phyloP scores from a whole-genome alignment of 139 green algal genomes.

The Picochlorum sp. region DNA sequence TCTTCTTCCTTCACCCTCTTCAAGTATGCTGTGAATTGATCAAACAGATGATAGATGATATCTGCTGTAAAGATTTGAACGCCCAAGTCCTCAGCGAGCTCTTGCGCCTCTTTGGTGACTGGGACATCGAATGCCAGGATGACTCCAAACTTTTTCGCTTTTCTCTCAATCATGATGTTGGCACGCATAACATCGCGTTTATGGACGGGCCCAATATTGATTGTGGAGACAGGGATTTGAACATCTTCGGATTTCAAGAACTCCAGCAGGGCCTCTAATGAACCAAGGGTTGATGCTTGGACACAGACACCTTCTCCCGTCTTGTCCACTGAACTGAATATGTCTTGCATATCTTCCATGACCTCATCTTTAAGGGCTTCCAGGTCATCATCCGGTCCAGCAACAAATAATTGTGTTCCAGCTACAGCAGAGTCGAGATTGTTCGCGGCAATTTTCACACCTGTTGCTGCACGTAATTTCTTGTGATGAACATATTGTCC shows the following conservation, averaged over 20 bases:
- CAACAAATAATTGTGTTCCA: constrained; percentile 72
- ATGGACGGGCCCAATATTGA: constrained; percentile 95
- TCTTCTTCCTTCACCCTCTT: constrained; percentile 65
- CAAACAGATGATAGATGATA: constrained; percentile 99
- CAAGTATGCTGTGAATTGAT: constrained; percentile 88
- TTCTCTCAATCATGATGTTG: constrained; percentile 90
- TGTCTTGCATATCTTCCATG: constrained; percentile 92
- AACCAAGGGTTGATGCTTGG: constrained; percentile 95
- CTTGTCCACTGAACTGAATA: constrained; percentile 60
- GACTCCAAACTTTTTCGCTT: constrained; percentile 78
- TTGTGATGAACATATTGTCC: constrained; percentile 94
- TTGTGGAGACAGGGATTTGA: constrained; percentile 79
- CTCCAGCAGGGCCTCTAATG: constrained; percentile 92
- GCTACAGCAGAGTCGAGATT: constrained; percentile 88
- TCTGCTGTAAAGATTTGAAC: constrained; percentile 95
- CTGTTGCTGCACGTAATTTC: constrained; percentile 81
- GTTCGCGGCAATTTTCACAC: constrained; percentile 91
- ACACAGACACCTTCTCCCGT: constrained; percentile 90
- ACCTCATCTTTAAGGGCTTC: constrained; percentile 87
- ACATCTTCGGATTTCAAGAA: constrained; percentile 82
- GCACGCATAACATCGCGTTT: constrained; percentile 90
- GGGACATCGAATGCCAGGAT: constrained; percentile 97
- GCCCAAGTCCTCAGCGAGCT: constrained; percentile 72
- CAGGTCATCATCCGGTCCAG: constrained; percentile 78
- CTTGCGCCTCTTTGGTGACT: constrained; percentile 66